phyloP scores from a whole-genome alignment of 2,329 filamentous ascomycete species.

The Ophiostoma montium region DNA sequence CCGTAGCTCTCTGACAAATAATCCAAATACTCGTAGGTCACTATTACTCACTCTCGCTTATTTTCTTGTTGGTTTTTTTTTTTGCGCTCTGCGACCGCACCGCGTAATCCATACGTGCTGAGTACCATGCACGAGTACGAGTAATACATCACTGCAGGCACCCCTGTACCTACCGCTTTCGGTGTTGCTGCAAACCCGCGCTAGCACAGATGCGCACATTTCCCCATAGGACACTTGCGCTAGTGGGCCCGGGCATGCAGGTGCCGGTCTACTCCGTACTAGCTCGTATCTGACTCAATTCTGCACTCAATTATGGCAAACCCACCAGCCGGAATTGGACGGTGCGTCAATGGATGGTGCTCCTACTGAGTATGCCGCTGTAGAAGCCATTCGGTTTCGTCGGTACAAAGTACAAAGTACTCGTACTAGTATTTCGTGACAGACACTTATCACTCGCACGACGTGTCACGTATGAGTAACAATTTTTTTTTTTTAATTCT shows the following conservation, averaged over 20 bases:
- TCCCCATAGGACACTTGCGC: conserved; percentile 6
- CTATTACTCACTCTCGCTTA: neutral
- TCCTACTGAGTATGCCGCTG: too few relatives aligned
- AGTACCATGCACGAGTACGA: neutral
- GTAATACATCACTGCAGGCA: conserved; percentile 6
- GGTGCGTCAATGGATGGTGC: too few relatives aligned
- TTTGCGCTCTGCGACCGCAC: conserved; percentile 4
- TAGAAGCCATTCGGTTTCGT: too few relatives aligned
- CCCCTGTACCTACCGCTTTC: conserved; percentile 13
- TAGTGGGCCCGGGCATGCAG: conserved; percentile 1
- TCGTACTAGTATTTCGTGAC: too few relatives aligned
- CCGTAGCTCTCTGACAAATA: neutral
- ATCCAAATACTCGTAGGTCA: too few relatives aligned
- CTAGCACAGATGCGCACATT: conserved; percentile 4
- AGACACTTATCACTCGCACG: too few relatives aligned
- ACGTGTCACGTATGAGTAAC: too few relatives aligned
- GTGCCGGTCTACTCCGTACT: too few relatives aligned
- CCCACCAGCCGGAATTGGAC: neutral
- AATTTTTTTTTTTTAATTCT: too few relatives aligned
- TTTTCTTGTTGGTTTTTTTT: conserved; percentile 1
- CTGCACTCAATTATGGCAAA: conserved; percentile 2
- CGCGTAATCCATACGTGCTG: neutral
- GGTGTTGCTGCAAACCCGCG: conserved; percentile 7
- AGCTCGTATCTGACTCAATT: neutral
- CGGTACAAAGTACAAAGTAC: too few relatives aligned